phyloP scores from a whole-genome alignment of 805 yeast genomes.

The Ogataea minuta region DNA sequence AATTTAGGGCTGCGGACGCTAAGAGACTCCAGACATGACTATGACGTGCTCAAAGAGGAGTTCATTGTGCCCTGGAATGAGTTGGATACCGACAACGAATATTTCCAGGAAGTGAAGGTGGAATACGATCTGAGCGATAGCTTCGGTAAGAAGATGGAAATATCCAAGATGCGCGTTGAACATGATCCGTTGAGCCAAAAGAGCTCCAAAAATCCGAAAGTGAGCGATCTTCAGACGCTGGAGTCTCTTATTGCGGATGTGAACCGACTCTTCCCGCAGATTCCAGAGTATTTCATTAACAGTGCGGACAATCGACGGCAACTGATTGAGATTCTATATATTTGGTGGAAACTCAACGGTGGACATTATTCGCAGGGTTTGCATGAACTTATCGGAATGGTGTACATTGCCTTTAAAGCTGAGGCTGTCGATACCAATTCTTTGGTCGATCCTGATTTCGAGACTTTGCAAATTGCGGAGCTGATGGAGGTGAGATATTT shows the following conservation, averaged over 20 bases:
- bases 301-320: conserved; percentile 24
- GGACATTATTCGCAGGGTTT: conserved; percentile 47
- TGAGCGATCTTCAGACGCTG: conserved; percentile 40
- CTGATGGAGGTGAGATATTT: conserved; percentile 40
- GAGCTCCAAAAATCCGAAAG: conserved; percentile 1
- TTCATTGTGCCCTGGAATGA: conserved; percentile 36
- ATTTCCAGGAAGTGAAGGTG: conserved; percentile 14
- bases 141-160: conserved; percentile 12
- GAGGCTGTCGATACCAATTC: conserved; percentile 33
- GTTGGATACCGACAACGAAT: conserved; percentile 26
- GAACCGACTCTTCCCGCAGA: conserved; percentile 49
- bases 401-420: conserved; percentile 39
- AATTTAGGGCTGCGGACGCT: conserved; percentile 19
- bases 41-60: conserved; percentile 20
- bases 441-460: conserved; percentile 16
- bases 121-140: conserved; percentile 30
- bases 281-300: conserved; percentile 31
- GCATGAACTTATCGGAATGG: conserved; percentile 52
- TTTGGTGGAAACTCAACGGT: conserved; percentile 48
- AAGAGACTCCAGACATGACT: conserved; percentile 21
- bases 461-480: conserved; percentile 30
- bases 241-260: conserved; percentile 48
- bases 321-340: conserved; percentile 44
- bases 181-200: conserved; percentile 23
- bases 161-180: conserved; percentile 18